phyloP scores from a whole-genome alignment of 352 stramenopile genomes.

The Pythium chondricola region DNA sequence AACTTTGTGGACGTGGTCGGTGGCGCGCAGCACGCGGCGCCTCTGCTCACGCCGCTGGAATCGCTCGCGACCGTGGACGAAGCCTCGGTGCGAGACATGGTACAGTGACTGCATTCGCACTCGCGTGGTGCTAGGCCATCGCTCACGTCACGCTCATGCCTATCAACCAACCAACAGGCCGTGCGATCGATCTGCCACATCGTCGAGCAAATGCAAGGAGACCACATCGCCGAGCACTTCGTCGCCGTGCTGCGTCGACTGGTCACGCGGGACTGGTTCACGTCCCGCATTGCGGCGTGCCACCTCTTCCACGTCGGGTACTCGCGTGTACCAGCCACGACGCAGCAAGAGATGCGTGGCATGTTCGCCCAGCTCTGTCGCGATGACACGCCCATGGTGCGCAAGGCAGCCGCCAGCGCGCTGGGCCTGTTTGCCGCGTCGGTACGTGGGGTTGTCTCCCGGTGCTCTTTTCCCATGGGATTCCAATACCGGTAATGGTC shows the following conservation, averaged over 20 bases:
- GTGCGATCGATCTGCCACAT: constrained; percentile 88
- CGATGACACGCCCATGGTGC: constrained; percentile 98
- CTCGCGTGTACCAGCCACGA: constrained; percentile 35
- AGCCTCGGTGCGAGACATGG: constrained; percentile 90
- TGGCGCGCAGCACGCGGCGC: constrained; percentile 75
- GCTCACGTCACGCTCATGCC: background rate
- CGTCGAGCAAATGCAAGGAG: constrained; percentile 75
- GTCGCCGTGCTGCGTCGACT: constrained; percentile 91
- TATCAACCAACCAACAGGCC: constrained; percentile 39
- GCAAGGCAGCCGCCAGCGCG: constrained; percentile 85
- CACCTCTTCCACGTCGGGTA: constrained; percentile 80
- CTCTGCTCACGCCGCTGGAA: constrained; percentile 94
- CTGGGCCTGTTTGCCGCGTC: constrained; percentile 84
- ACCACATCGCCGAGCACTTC: constrained; percentile 88
- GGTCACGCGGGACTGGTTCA: constrained; percentile 94
- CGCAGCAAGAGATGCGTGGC: constrained; percentile 75
- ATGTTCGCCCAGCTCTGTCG: constrained; percentile 93
- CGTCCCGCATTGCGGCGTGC: constrained; percentile 80
- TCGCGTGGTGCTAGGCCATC: background rate
- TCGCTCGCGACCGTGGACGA: constrained; percentile 92
- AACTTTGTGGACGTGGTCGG: constrained; percentile 90
- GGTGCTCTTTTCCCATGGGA: background rate
- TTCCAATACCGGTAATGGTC: no score
- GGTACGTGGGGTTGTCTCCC: constrained; percentile 17
- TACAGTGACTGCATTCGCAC: no score